Percentiles rank a stretch among this genome's conserved stretches.
Evolutionary conservation across 2,329 filamentous ascomycete species (phyloP).

Genomic region (Aaosphaeria arxii): DNA sequence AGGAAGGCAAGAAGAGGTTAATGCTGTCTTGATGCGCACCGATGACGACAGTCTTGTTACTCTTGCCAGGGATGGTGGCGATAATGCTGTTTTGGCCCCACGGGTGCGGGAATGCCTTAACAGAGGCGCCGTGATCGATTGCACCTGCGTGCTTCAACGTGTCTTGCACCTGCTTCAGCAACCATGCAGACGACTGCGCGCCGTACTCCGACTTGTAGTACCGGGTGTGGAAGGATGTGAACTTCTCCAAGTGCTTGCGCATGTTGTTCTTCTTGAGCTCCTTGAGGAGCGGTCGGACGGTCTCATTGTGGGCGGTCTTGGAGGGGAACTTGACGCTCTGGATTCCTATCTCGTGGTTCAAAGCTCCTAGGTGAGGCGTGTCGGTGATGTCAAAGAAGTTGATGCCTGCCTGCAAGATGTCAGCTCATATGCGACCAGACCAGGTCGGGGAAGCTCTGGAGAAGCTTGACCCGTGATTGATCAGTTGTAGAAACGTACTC

Average conservation of each 20-base stretch:
- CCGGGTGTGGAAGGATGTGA: conserved; percentile 76
- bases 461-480: background rate
- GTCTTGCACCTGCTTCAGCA: conserved; percentile 69
- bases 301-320: conserved; percentile 62
- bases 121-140: conserved; percentile 62
- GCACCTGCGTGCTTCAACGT: conserved; percentile 72
- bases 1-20: conserved; percentile 82
- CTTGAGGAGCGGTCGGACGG: conserved; percentile 64
- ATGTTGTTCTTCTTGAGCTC: conserved; percentile 74
- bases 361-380: conserved; percentile 60
- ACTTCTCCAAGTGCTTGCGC: conserved; percentile 71
- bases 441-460: background rate
- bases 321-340: conserved; percentile 63
- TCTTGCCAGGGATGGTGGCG: conserved; percentile 83
- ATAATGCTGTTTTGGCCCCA: conserved; percentile 94
- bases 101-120: conserved; percentile 71
- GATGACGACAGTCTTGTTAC: conserved; percentile 79
- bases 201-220: conserved; percentile 81
- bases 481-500: conserved; percentile 54
- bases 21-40: conserved; percentile 82
- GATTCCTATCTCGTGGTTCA: conserved; percentile 19
- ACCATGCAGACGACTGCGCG: conserved; percentile 82
- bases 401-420: conserved; percentile 64
- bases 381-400: conserved; percentile 96
- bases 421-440: conserved; percentile 6